phyloP scores from a whole-genome alignment of 352 stramenopile genomes.

The Phytopythium delawarense region DNA sequence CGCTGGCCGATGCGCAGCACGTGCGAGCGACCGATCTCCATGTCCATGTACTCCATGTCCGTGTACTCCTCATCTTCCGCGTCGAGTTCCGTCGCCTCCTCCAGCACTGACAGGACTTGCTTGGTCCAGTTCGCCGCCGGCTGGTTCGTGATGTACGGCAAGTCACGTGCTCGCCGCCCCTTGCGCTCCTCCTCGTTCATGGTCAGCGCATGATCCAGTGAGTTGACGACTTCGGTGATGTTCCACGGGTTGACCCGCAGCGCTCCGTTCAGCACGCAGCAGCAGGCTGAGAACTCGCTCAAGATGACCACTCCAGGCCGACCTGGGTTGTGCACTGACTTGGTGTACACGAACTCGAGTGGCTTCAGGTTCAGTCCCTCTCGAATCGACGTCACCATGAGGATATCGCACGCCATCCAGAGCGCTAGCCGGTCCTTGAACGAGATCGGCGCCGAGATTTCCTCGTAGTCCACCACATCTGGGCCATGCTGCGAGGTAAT shows the following conservation, averaged over 20 bases:
- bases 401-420: conserved; percentile 93
- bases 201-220: conserved; percentile 92
- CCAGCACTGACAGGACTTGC: conserved; percentile 90
- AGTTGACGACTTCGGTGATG: conserved; percentile 88
- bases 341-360: conserved; percentile 93
- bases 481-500: conserved; percentile 70
- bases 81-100: conserved; percentile 72
- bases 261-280: conserved; percentile 94
- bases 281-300: conserved; percentile 96
- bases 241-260: conserved; percentile 98
- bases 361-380: conserved; percentile 98
- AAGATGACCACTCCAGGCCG: conserved; percentile 93
- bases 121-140: conserved; percentile 94
- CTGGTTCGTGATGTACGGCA: conserved; percentile 95
- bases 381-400: conserved; percentile 94
- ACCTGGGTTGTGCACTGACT: conserved; percentile 47
- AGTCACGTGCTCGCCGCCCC: conserved; percentile 90
- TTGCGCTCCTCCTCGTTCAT: conserved; percentile 90
- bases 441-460: conserved; percentile 79
- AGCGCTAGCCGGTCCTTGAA: conserved; percentile 91
- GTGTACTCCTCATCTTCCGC: conserved; percentile 75
- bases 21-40: conserved; percentile 70
- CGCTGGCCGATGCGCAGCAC: conserved; percentile 56
- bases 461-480: conserved; percentile 84
- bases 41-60: conserved; percentile 88